Percentiles rank a stretch among this genome's conserved stretches.
These are phyloP conservation scores for Solanum pinnatisectum DNA, from an alignment of 257 asterid species.

Conservation along the genomic window DNA sequence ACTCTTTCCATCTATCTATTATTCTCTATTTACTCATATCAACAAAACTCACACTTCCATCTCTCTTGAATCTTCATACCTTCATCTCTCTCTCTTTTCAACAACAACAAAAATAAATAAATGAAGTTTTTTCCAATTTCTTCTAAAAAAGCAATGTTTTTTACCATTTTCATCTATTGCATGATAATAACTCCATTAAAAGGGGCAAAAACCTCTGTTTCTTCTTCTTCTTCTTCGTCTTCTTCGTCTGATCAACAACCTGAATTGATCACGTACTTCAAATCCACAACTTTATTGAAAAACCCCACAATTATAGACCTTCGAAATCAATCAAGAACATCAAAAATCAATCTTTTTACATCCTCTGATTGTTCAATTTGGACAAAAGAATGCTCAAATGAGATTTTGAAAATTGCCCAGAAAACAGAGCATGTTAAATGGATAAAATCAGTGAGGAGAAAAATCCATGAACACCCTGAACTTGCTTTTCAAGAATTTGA, in stretches of 20 bases:
- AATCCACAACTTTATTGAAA: not conserved
- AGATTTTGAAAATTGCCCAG: constrained; percentile 32
- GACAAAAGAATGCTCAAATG: constrained; percentile 46
- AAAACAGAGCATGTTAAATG: constrained; percentile 31
- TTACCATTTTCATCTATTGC: not conserved
- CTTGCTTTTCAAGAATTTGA: constrained; percentile 76
- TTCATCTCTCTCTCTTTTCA: not conserved
- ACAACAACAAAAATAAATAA: not conserved
- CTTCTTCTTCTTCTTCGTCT: not conserved
- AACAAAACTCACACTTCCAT: not conserved
- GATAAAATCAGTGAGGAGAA: constrained; percentile 58
- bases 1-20: not conserved
- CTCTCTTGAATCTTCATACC: not conserved
- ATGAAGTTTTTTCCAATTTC: not conserved
- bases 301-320: not conserved
- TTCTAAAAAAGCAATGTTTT: not conserved
- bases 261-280: not conserved
- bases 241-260: not conserved
- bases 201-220: not conserved
- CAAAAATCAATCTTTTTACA: not conserved
- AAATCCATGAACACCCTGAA: constrained; percentile 77
- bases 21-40: not conserved
- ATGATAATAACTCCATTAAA: not conserved
- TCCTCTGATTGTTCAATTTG: constrained; percentile 25
- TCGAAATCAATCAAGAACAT: not conserved